These are phyloP conservation scores for Starmera pachycereana DNA, from an alignment of 805 yeast species.

Conservation along the genomic window DNA sequence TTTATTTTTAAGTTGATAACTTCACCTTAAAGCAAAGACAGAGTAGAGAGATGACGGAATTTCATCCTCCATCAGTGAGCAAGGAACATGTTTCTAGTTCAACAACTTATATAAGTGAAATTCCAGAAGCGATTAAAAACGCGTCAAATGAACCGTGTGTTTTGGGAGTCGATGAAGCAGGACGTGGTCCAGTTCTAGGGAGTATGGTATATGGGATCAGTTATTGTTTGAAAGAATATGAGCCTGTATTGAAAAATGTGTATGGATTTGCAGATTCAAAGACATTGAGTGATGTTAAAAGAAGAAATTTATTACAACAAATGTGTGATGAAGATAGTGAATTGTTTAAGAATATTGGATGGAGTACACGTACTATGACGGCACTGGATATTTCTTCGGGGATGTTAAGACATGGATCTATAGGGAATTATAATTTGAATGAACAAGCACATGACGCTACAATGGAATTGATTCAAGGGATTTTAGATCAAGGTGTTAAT, in stretches of 20 bases:
- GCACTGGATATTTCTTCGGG: constrained; percentile 83
- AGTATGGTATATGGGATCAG: constrained; percentile 96
- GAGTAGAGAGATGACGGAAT: constrained; percentile 3
- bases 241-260: constrained; percentile 33
- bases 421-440: constrained; percentile 55
- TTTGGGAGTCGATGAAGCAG: constrained; percentile 97
- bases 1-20: too few relatives aligned
- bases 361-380: constrained; percentile 78
- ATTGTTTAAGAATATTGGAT: constrained; percentile 57
- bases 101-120: constrained; percentile 36
- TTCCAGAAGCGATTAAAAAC: constrained; percentile 31
- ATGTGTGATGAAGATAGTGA: constrained; percentile 40
- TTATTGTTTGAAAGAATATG: constrained; percentile 52
- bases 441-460: constrained; percentile 97
- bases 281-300: constrained; percentile 60
- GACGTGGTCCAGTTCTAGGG: constrained; percentile 95
- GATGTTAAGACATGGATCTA: constrained; percentile 61
- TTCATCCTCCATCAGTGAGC: constrained; percentile 27
- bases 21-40: too few relatives aligned
- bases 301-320: constrained; percentile 49
- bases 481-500: constrained; percentile 50
- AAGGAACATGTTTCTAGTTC: constrained; percentile 26
- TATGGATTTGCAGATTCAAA: constrained; percentile 94
- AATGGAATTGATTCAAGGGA: constrained; percentile 60
- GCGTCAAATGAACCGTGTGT: constrained; percentile 30